Percentiles rank a stretch among this genome's conserved stretches.
Conservation (phyloP, 2,329 filamentous ascomycete genomes). For the Phialocephala sp. region DNA sequence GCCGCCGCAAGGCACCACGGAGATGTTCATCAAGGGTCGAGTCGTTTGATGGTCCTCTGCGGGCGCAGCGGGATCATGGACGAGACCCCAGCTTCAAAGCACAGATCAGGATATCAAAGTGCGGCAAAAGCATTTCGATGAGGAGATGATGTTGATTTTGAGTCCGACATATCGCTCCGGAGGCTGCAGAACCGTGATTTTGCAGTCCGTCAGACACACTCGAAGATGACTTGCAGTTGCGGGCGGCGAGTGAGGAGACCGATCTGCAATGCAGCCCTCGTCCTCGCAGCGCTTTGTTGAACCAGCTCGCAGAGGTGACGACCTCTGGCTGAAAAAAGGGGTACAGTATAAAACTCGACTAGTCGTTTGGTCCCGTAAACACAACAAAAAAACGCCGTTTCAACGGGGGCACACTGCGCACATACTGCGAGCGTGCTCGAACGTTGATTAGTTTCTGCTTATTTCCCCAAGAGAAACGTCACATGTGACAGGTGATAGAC, state of each 20-base stretch:
- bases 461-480: not conserved
- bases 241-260: not conserved
- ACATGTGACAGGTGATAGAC: not conserved
- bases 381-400: not conserved
- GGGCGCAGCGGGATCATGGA: not conserved
- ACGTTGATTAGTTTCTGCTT: not conserved
- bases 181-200: not conserved
- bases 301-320: not conserved
- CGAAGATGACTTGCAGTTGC: conserved; percentile 7
- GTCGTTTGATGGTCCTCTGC: conserved; percentile 4
- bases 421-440: not conserved
- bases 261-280: not conserved
- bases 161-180: not conserved
- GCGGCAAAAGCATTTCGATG: not conserved
- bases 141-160: not conserved
- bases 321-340: not conserved
- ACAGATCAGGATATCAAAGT: not conserved
- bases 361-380: not conserved
- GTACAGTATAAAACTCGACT: not conserved
- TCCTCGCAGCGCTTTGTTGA: not conserved
- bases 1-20: conserved; percentile 1
- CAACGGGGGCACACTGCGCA: not conserved
- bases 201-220: not conserved
- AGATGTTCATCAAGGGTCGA: not conserved
- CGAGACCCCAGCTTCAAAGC: conserved; percentile 7